Evolutionary conservation across 1,284 basidiomycete genomes (phyloP).

Genomic region (Rhodotorula sp.): DNA sequence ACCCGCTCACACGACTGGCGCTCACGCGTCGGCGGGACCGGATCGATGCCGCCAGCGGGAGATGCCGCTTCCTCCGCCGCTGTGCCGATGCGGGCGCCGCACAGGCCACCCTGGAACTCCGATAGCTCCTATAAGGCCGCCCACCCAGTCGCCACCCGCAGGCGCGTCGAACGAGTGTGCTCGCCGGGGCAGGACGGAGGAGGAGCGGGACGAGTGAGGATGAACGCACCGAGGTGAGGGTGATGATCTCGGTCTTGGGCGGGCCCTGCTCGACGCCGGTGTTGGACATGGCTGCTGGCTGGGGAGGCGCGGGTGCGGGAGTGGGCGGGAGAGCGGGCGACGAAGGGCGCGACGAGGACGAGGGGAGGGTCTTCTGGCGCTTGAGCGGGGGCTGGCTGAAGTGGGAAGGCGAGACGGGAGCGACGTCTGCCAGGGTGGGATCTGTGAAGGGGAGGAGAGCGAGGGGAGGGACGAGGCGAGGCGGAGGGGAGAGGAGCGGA

Average conservation of each 20-base stretch:
- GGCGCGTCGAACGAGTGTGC: no score
- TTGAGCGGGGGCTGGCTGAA: slow-evolving; percentile 1
- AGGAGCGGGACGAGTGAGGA: no score
- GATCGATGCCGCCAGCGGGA: background rate
- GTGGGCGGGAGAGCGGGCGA: background rate
- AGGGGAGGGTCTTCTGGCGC: slow-evolving; percentile 15
- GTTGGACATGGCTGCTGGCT: slow-evolving; percentile 12
- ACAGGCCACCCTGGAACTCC: no score
- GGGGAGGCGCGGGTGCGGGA: background rate
- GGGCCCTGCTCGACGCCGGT: slow-evolving; percentile 15
- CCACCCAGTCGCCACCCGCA: no score
- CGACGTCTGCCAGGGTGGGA: slow-evolving; percentile 61
- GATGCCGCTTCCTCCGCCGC: background rate
- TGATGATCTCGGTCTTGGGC: slow-evolving; percentile 41
- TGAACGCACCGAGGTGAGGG: slow-evolving; percentile 33
- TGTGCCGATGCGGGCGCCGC: no score
- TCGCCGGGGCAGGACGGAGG: no score
- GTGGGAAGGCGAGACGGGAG: background rate
- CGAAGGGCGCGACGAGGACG: background rate
- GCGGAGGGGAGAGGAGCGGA: no score
- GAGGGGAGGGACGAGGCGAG: no score
- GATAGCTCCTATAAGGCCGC: no score
- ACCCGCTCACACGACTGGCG: no score
- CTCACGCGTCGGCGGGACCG: background rate
- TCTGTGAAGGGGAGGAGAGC: no score